Evolutionary conservation across 2,329 filamentous ascomycete genomes (phyloP).

Genomic region (Claviceps fusiformis): DNA sequence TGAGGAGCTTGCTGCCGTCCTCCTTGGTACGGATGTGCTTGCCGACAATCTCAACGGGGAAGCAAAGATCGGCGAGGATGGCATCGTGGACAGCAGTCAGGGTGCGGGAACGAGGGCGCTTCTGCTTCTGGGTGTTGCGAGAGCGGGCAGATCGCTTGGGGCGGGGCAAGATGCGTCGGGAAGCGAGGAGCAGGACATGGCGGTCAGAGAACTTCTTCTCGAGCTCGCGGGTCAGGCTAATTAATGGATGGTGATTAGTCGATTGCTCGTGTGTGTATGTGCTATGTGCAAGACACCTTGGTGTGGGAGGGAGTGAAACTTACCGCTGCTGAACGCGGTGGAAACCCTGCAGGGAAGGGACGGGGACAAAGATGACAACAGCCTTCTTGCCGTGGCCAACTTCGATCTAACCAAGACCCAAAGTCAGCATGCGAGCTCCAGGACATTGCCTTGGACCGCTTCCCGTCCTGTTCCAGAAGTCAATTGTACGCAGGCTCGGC

Average conservation of each 20-base stretch:
- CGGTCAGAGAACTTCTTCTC: constrained; percentile 99
- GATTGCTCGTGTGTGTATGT: not conserved
- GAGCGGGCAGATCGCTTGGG: constrained; percentile 97
- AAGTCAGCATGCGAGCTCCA: constrained; percentile 69
- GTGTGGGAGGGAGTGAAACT: constrained; percentile 21
- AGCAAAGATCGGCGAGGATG: constrained; percentile 96
- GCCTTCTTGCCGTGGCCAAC: constrained; percentile 99
- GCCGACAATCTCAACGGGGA: constrained; percentile 99
- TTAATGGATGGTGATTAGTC: not conserved
- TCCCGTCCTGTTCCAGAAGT: constrained; percentile 55
- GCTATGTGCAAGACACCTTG: not conserved
- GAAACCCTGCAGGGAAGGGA: constrained; percentile 96
- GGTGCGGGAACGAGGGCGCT: constrained; percentile 94
- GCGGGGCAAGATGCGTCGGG: constrained; percentile 95
- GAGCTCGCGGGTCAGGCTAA: constrained; percentile 95
- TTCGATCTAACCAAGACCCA: constrained; percentile 74
- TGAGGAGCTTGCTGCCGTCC: constrained; percentile 95
- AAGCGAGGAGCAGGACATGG: constrained; percentile 97
- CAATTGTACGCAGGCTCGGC: constrained; percentile 25
- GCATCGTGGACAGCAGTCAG: constrained; percentile 98
- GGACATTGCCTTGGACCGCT: constrained; percentile 59
- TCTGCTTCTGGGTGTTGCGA: constrained; percentile 94
- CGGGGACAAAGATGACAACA: constrained; percentile 99
- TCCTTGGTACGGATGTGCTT: constrained; percentile 98
- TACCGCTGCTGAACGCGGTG: constrained; percentile 99